Evolutionary conservation across 176 grass and related monocot species (phyloP).

Genomic region (Musa schizocarpa): DNA sequence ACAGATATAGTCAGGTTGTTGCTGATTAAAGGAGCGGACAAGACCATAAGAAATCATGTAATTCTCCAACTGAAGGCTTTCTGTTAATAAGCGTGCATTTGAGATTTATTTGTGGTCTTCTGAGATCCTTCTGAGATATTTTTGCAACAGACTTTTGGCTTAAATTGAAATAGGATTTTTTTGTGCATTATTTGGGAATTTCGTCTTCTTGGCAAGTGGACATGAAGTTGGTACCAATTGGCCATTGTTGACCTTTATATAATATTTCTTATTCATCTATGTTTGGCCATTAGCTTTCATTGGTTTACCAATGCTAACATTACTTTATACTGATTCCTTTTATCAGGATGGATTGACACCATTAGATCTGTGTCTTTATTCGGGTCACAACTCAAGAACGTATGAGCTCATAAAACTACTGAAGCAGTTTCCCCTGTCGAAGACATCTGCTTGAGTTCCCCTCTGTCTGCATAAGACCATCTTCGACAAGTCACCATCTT

Average conservation of each 20-base stretch:
- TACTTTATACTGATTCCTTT: conserved; percentile 10
- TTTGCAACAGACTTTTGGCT: not conserved
- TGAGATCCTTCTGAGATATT: not conserved
- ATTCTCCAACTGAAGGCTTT: conserved; percentile 9
- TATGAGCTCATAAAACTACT: conserved; percentile 90
- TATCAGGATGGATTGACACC: conserved; percentile 85
- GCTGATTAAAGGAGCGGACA: conserved; percentile 82
- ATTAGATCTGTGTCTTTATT: conserved; percentile 57
- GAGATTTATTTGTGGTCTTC: conserved; percentile 8
- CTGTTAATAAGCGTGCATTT: not conserved
- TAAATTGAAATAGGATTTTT: not conserved
- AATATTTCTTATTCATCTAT: not conserved
- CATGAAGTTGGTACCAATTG: too few relatives aligned
- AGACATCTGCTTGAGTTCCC: conserved; percentile 17
- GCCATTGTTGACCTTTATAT: too few relatives aligned
- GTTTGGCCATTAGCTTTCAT: not conserved
- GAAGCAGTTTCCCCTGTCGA: conserved; percentile 41
- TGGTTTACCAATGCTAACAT: not conserved
- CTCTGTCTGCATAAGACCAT: not conserved
- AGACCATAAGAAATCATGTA: conserved; percentile 69
- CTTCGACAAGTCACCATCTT: not conserved
- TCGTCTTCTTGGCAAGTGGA: too few relatives aligned
- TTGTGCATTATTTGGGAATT: too few relatives aligned
- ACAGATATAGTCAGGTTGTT: conserved; percentile 83
- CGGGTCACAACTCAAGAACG: conserved; percentile 44